Evolutionary conservation across 768 basidiomycete genomes (phyloP).

Genomic region (Leucocoprinus leucothites): DNA sequence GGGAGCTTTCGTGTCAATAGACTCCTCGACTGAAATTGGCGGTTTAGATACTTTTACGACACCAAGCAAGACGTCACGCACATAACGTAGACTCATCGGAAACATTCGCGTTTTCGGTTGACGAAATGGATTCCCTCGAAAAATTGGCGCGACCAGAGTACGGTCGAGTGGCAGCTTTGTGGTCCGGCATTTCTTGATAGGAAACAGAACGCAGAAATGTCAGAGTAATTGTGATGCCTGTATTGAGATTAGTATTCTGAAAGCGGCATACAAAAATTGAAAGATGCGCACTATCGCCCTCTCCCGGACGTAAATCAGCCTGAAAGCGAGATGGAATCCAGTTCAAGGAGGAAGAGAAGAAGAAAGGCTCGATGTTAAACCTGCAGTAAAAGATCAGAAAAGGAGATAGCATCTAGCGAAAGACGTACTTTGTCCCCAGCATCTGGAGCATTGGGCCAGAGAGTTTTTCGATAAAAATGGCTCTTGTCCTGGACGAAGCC

Average conservation of each 20-base stretch:
- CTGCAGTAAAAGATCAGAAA: slow-evolving; percentile 20
- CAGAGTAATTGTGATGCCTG: slow-evolving; percentile 53
- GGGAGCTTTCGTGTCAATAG: slow-evolving; percentile 29
- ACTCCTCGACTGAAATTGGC: slow-evolving; percentile 15
- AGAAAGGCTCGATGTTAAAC: slow-evolving; percentile 59
- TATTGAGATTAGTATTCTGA: not conserved
- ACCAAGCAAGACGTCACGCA: not conserved
- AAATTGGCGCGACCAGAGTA: not conserved
- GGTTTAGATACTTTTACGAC: not conserved
- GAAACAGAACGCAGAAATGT: slow-evolving; percentile 36
- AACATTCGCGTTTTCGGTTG: not conserved
- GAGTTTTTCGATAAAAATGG: slow-evolving; percentile 51
- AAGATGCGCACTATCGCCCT: slow-evolving; percentile 45
- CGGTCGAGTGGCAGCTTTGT: slow-evolving; percentile 6
- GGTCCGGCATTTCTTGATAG: slow-evolving; percentile 16
- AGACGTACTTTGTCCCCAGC: slow-evolving; percentile 47
- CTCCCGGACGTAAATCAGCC: slow-evolving; percentile 34
- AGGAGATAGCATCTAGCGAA: not conserved
- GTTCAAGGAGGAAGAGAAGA: slow-evolving; percentile 59
- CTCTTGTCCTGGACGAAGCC: slow-evolving; percentile 32
- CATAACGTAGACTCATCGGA: not conserved
- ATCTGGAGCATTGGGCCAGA: slow-evolving; percentile 51
- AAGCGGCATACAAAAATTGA: not conserved
- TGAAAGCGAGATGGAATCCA: slow-evolving; percentile 67
- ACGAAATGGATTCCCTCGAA: slow-evolving; percentile 21